Evolutionary conservation across 495 filamentous ascomycete species (phyloP), one percentile per base, ranked within the genome.

Genomic region (Aspergillus ellipticus): DNA sequence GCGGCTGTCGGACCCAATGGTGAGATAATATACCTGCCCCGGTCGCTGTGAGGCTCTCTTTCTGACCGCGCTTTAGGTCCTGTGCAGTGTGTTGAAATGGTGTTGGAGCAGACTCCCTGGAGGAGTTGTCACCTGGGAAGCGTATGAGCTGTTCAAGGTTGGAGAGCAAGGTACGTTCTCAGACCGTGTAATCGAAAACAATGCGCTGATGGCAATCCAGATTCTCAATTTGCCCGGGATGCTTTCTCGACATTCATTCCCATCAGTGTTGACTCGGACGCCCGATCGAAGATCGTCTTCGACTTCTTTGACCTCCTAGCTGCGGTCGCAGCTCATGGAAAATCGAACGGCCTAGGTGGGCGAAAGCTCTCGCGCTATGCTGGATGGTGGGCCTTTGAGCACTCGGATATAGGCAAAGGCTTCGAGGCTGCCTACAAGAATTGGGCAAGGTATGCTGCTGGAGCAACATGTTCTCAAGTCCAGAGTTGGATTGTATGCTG

Each of bases 381-480:
- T 26, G 91, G 93, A 53, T 98, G 94, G 94, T 98, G 94, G 94
- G 93, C 94, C 0, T 98, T 98, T 71, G 95, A 96, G 64, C 89
- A 94, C 59, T 80, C 69, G 11, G 92, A 97, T 63, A 79, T 79
- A 9, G 88, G 86, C 48, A 92, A 85, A 70, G 95, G 95, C n/a
- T 98, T 97, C 64, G 93, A 97, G 51, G 90, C 89, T 37, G 90
- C 93, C 20, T 98, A 98, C 72, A 90, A 86, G 62, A 82, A 82
- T 16, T 98, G 94, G 94, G 75, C 79, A 61, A 79, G 71, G 85
- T 87, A 68, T 51, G 63, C 55, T 47, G 47, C 8, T 17, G 45
- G 16, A 21, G 39, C 15, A 19, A 42, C 19, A 4, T 24, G 31
- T 19, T 56, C 31, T 10, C 31, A 10, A 2, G 2, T 7, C 31